These are phyloP conservation scores for Apiospora aurea DNA, from an alignment of 2,329 filamentous ascomycete species.

Conservation along the genomic window DNA sequence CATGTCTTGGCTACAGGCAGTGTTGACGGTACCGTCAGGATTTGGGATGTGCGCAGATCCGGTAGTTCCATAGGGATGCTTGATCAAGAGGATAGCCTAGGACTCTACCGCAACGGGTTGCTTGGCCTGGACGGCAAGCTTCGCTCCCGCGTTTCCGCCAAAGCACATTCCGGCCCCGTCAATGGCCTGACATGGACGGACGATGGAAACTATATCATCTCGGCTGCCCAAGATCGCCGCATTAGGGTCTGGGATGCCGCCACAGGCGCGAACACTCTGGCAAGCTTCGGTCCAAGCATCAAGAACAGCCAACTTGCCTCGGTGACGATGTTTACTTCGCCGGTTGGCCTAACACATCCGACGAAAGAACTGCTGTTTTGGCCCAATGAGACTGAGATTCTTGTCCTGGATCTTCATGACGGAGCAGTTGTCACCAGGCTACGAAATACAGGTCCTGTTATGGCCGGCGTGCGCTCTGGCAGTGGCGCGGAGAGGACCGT, in stretches of 20 bases:
- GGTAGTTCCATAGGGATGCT: constrained; percentile 78
- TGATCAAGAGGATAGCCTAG: constrained; percentile 83
- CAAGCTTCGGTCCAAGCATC: constrained; percentile 84
- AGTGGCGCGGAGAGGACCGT: constrained; percentile 62
- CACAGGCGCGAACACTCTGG: constrained; percentile 84
- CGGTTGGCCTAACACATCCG: constrained; percentile 61
- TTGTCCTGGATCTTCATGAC: constrained; percentile 80
- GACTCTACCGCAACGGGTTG: constrained; percentile 57
- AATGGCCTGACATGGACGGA: constrained; percentile 88
- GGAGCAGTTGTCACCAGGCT: constrained; percentile 77
- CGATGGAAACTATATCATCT: constrained; percentile 78
- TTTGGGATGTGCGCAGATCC: constrained; percentile 88
- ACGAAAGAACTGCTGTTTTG: constrained; percentile 76
- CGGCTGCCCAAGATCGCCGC: constrained; percentile 81
- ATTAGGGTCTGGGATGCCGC: constrained; percentile 87
- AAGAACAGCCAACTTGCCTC: constrained; percentile 74
- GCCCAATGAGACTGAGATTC: constrained; percentile 81
- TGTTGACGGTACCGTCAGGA: constrained; percentile 80
- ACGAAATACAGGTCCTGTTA: constrained; percentile 65
- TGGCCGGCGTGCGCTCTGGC: constrained; percentile 52
- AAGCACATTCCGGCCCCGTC: constrained; percentile 81
- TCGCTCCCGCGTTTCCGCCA: constrained; percentile 54
- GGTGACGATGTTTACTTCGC: constrained; percentile 68
- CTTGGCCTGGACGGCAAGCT: constrained; percentile 44
- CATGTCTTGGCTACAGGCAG: constrained; percentile 84